These are phyloP conservation scores for Phialemonium atrogriseum DNA, from an alignment of 2,329 filamentous ascomycete species.

Conservation along the genomic window DNA sequence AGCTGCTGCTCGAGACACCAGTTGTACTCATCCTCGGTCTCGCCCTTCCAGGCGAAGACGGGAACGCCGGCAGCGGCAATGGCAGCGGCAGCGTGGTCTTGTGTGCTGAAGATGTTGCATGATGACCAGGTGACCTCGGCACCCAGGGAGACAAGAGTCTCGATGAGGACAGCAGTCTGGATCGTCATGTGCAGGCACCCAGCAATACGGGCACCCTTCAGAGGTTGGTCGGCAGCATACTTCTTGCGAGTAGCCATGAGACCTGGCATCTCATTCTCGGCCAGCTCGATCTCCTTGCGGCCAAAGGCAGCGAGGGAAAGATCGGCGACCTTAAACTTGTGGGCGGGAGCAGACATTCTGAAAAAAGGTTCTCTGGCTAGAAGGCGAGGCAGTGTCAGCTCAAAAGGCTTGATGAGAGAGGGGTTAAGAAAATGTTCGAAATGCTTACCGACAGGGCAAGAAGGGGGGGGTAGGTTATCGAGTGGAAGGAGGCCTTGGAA, in stretches of 20 bases:
- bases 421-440: too few species aligned
- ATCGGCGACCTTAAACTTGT: conserved; percentile 98
- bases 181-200: conserved; percentile 99
- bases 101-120: conserved; percentile 99
- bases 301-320: conserved; percentile 96
- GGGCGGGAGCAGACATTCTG: conserved; percentile 69
- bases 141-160: conserved; percentile 89
- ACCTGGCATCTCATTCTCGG: conserved; percentile 95
- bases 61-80: conserved; percentile 91
- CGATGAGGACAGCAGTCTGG: conserved; percentile 98
- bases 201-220: conserved; percentile 90
- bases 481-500: too few species aligned
- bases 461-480: conserved; percentile 10
- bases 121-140: conserved; percentile 98
- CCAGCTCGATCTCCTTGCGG: conserved; percentile 97
- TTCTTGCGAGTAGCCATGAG: conserved; percentile 90
- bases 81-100: conserved; percentile 95
- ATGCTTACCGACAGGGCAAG: conserved; percentile 8
- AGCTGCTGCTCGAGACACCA: conserved; percentile 99
- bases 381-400: conserved; percentile 6
- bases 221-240: conserved; percentile 88
- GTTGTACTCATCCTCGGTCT: conserved; percentile 99
- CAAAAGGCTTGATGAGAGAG: conserved; percentile 1
- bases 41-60: conserved; percentile 72
- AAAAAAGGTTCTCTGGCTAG: conserved; percentile 6